Evolutionary conservation across 495 filamentous ascomycete genomes (phyloP).

Genomic region (Neurospora sp.): DNA sequence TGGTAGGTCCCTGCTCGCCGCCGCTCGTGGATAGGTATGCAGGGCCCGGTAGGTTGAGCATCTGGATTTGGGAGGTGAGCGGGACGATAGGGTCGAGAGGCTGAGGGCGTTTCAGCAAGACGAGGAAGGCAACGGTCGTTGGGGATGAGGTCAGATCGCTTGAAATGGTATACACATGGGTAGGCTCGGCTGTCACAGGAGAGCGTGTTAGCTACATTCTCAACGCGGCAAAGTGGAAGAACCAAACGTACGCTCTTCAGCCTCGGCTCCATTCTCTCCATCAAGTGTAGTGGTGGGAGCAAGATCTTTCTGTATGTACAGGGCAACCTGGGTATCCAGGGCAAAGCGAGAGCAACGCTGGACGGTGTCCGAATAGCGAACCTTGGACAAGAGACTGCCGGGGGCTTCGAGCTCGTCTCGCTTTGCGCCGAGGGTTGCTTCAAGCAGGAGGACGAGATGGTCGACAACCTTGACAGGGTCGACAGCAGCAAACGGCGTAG

Average conservation of each 20-base stretch:
- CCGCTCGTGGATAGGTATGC: constrained; percentile 52
- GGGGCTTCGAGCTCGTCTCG: constrained; percentile 65
- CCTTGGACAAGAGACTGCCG: constrained; percentile 72
- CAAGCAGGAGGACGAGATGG: constrained; percentile 67
- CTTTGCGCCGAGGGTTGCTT: constrained; percentile 76
- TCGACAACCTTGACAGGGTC: constrained; percentile 55
- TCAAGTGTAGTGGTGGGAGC: constrained; percentile 29
- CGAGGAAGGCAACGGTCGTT: constrained; percentile 72
- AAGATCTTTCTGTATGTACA: constrained; percentile 86
- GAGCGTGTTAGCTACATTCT: not conserved
- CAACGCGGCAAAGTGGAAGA: not conserved
- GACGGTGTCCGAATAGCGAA: constrained; percentile 62
- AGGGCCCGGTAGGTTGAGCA: constrained; percentile 80
- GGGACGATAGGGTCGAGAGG: constrained; percentile 74
- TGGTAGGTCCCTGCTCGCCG: constrained; percentile 55
- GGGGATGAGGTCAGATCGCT: constrained; percentile 71
- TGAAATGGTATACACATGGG: constrained; percentile 67
- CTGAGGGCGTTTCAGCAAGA: constrained; percentile 78
- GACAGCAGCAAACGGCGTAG: constrained; percentile 35
- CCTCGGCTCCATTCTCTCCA: constrained; percentile 20
- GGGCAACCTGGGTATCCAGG: constrained; percentile 69
- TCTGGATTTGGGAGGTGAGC: constrained; percentile 75
- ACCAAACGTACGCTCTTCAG: constrained; percentile 16
- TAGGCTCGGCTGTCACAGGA: constrained; percentile 19
- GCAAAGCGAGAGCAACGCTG: constrained; percentile 85